phyloP scores from a whole-genome alignment of 2,329 filamentous ascomycete genomes.

The Colletotrichum magnum region DNA sequence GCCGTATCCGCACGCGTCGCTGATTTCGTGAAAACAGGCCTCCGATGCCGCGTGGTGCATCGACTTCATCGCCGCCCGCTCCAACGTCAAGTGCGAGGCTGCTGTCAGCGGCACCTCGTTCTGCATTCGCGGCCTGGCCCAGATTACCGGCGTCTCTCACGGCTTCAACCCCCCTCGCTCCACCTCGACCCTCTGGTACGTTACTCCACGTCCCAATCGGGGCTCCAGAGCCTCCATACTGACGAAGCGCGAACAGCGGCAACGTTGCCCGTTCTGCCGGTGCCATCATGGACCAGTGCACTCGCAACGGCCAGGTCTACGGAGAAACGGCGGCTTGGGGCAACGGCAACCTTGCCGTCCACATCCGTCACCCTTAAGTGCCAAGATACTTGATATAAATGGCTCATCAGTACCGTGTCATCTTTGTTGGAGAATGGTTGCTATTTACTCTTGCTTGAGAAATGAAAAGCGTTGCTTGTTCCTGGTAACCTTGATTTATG shows the following conservation, averaged over 20 bases:
- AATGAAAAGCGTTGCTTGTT: too few relatives aligned
- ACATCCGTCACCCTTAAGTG: constrained; percentile 16
- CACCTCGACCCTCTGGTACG: constrained; percentile 15
- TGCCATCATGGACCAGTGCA: constrained; percentile 29
- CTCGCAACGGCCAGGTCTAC: constrained; percentile 24
- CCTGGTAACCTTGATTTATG: too few relatives aligned
- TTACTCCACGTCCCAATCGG: too few relatives aligned
- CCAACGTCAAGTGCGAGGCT: constrained; percentile 29
- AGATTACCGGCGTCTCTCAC: constrained; percentile 20
- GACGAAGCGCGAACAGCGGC: background rate
- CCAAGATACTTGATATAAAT: too few relatives aligned
- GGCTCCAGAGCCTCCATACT: too few relatives aligned
- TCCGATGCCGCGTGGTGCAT: constrained; percentile 35
- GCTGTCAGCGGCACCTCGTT: constrained; percentile 29
- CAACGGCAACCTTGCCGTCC: constrained; percentile 23
- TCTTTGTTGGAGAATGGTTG: too few relatives aligned
- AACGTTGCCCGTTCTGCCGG: constrained; percentile 33
- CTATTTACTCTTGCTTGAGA: too few relatives aligned
- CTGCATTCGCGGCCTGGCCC: constrained; percentile 30
- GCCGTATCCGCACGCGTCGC: background rate
- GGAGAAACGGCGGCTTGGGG: constrained; percentile 27
- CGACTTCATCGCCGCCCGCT: constrained; percentile 30
- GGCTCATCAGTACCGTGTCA: too few relatives aligned
- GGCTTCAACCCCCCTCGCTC: constrained; percentile 25
- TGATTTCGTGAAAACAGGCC: constrained; percentile 3